These are phyloP conservation scores for Lentinula sp. DNA, from an alignment of 768 basidiomycete genomes.

Conservation along the genomic window DNA sequence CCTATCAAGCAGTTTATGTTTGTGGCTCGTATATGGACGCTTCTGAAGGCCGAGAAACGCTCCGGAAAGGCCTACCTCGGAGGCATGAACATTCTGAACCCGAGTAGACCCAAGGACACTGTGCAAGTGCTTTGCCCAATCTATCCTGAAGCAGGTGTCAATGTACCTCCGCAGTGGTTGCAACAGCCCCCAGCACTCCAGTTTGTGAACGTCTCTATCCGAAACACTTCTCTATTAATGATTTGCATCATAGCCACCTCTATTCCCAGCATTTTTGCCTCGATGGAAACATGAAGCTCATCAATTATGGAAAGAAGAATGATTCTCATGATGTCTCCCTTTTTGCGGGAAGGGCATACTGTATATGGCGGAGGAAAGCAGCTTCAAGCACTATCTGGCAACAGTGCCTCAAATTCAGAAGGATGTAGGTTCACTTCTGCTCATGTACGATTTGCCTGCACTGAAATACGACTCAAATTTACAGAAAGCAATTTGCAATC, in stretches of 20 bases:
- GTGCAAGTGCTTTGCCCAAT: slow-evolving; percentile 15
- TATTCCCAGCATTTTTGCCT: slow-evolving; percentile 7
- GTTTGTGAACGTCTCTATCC: slow-evolving; percentile 1
- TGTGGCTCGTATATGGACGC: slow-evolving; percentile 18
- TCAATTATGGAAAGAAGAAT: slow-evolving; percentile 13
- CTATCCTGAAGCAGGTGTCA: slow-evolving; percentile 22
- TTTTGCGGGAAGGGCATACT: slow-evolving; percentile 6
- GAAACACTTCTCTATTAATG: not conserved
- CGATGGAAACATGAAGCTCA: slow-evolving; percentile 17
- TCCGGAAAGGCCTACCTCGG: slow-evolving; percentile 15
- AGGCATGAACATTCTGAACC: slow-evolving; percentile 11
- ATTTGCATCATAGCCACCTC: not conserved
- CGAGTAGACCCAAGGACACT: slow-evolving; percentile 6
- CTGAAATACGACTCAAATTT: no score
- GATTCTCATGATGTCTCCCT: slow-evolving; percentile 16
- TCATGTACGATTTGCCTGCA: no score
- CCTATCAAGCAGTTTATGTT: slow-evolving; percentile 15
- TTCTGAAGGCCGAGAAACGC: slow-evolving; percentile 10
- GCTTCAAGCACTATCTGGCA: slow-evolving; percentile 11
- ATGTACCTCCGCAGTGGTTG: slow-evolving; percentile 13
- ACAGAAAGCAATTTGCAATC: slow-evolving; percentile 17
- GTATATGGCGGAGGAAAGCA: slow-evolving; percentile 11
- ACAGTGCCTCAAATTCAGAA: not conserved
- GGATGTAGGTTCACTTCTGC: not conserved
- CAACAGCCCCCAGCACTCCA: slow-evolving; percentile 3